Evolutionary conservation across 495 filamentous ascomycete genomes (phyloP), one percentile per base, ranked within the genome.

Genomic region (Jackrogersella multiformis): DNA sequence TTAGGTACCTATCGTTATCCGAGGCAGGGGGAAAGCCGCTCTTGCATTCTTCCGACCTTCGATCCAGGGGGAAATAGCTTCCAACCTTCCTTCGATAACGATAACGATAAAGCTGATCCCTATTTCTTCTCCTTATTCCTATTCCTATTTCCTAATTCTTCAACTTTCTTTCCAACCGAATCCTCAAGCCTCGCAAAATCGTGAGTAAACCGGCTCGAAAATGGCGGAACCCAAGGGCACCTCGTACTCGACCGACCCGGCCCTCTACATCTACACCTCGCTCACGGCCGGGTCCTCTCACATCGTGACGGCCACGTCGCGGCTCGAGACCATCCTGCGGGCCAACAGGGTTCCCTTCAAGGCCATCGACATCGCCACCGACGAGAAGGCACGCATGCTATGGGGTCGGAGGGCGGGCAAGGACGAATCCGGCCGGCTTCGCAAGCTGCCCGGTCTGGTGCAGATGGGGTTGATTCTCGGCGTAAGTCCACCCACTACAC

Each of bases 261-360:
- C 90, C 18, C 88, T 97, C 36, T 97, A 94, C 80, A 88, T 97
- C 73, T 96, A 94, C 81, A 96, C 94, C 56, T 97, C 93, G 68
- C 84, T 97, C 21, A 97, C 94, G n/a, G 90, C 93, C 57, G 94
- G 94, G 66, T 96, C 93, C 4, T 96, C 93, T 26, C 93, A 97
- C 78, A 97, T 98, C 78, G 88, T 97, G 69, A 98, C 95, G 35
- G 95, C 96, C 2, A 99, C 95, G 0, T 92, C 93, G 21, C 90
- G 96, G 34, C 82, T 99, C 55, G 94, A 98, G 79, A 97, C 94
- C 16, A 96, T 99, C 75, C 87, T 99, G 61, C 96, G 93, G 77
- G 93, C 93, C 34, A 97, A 98, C 82, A 90, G 89, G 67, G 90
- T 99, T 46, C 90, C 92, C 20, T 99, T 97, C 81, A 92, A 90